These are phyloP conservation scores for Salix brachista DNA, from an alignment of 345 rosid species.

Conservation along the genomic window DNA sequence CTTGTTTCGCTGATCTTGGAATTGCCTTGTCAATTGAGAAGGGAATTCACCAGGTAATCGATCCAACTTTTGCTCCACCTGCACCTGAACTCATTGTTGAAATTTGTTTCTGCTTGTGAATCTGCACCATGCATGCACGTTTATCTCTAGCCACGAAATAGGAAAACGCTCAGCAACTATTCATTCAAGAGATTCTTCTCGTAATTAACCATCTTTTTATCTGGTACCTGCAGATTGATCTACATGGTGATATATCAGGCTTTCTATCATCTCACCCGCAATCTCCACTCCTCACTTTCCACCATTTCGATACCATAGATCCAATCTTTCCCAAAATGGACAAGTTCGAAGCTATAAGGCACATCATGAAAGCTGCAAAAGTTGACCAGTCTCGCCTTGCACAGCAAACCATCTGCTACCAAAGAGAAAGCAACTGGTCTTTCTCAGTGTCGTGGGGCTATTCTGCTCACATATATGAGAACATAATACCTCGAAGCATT, in stretches of 20 bases:
- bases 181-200: too few species aligned
- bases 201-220: too few species aligned
- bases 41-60: slow-evolving; percentile 65
- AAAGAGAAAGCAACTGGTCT: slow-evolving; percentile 49
- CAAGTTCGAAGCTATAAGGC: slow-evolving; percentile 38
- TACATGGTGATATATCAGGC: slow-evolving; percentile 59
- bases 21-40: slow-evolving; percentile 34
- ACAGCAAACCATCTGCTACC: slow-evolving; percentile 69
- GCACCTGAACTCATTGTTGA: too few species aligned
- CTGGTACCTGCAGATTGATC: slow-evolving; percentile 47
- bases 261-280: slow-evolving; percentile 62
- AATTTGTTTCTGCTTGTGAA: too few species aligned
- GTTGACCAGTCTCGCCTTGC: slow-evolving; percentile 48
- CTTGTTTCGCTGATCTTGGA: slow-evolving; percentile 54
- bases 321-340: slow-evolving; percentile 61
- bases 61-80: not conserved
- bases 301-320: slow-evolving; percentile 54
- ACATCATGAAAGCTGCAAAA: slow-evolving; percentile 57
- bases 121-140: too few species aligned
- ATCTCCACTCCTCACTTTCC: slow-evolving; percentile 49
- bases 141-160: too few species aligned
- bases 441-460: slow-evolving; percentile 70
- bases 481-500: slow-evolving; percentile 46
- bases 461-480: slow-evolving; percentile 60
- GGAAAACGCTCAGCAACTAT: too few species aligned